Conservation (phyloP, 2,329 filamentous ascomycete genomes). For the Xylariaceae sp. region DNA sequence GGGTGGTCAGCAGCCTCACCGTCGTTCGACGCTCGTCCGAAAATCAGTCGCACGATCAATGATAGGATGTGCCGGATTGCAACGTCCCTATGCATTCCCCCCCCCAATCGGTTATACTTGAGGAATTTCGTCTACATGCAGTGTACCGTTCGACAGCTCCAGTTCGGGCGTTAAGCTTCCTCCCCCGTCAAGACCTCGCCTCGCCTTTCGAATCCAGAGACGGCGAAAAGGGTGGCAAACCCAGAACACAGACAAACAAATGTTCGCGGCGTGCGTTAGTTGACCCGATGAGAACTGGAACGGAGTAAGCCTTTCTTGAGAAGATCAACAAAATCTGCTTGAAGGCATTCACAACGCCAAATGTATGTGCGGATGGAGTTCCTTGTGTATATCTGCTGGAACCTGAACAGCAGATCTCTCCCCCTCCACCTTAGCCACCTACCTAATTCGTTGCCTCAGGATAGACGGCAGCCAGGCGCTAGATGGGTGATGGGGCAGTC, state of each 20-base stretch:
- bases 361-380: neutral
- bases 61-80: slow-evolving; percentile 12
- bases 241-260: too few species aligned
- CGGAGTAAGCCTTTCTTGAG: too few species aligned
- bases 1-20: slow-evolving; percentile 13
- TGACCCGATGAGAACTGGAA: too few species aligned
- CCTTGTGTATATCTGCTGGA: neutral
- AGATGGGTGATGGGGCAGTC: neutral
- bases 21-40: neutral
- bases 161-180: too few species aligned
- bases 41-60: slow-evolving; percentile 5
- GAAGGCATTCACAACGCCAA: neutral
- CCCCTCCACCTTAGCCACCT: neutral
- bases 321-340: neutral
- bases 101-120: slow-evolving; percentile 9
- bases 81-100: slow-evolving; percentile 10
- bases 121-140: slow-evolving; percentile 8
- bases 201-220: too few species aligned
- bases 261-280: too few species aligned
- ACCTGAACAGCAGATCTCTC: neutral
- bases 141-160: slow-evolving; percentile 5
- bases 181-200: too few species aligned
- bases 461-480: neutral
- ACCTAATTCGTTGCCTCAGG: neutral
- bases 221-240: too few species aligned